phyloP scores from a whole-genome alignment of 2,329 filamentous ascomycete genomes.

The Stachybotrys elegans region DNA sequence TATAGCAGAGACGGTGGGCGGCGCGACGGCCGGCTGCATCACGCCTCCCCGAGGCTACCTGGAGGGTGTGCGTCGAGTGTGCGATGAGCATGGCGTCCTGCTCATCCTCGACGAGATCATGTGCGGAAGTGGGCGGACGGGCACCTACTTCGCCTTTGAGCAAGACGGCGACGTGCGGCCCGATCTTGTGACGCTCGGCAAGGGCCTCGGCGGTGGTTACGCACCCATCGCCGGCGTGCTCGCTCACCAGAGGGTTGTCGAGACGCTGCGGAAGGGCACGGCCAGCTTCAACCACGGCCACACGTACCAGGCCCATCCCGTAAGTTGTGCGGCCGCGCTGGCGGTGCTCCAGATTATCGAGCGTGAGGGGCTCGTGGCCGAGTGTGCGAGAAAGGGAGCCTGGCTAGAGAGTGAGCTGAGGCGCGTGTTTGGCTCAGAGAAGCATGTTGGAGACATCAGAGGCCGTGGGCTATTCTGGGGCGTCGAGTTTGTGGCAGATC shows the following conservation, averaged over 20 bases:
- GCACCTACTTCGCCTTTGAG: conserved; percentile 58
- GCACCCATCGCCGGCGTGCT: conserved; percentile 57
- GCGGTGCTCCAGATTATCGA: conserved; percentile 57
- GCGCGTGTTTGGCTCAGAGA: conserved; percentile 34
- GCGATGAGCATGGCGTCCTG: conserved; percentile 65
- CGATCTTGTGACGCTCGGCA: conserved; percentile 63
- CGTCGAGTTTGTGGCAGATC: conserved; percentile 39
- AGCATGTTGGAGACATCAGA: conserved; percentile 55
- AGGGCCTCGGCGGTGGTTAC: conserved; percentile 61
- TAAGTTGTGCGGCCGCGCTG: conserved; percentile 56
- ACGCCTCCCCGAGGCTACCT: conserved; percentile 65
- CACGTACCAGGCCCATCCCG: conserved; percentile 57
- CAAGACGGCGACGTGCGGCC: conserved; percentile 48
- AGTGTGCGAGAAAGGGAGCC: conserved; percentile 49
- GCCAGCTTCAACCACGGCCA: conserved; percentile 47
- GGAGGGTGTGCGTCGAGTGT: conserved; percentile 60
- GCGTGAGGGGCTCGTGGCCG: conserved; percentile 52
- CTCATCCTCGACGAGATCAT: conserved; percentile 79
- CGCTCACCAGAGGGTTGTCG: conserved; percentile 44
- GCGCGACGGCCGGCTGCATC: conserved; percentile 63
- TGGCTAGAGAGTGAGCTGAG: conserved; percentile 39
- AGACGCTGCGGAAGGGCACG: conserved; percentile 31
- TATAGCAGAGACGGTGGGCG: conserved; percentile 68
- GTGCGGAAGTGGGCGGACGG: conserved; percentile 59
- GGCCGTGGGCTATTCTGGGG: conserved; percentile 51